phyloP scores from a whole-genome alignment of 495 filamentous ascomycete species.

The Terfezia claveryi region DNA sequence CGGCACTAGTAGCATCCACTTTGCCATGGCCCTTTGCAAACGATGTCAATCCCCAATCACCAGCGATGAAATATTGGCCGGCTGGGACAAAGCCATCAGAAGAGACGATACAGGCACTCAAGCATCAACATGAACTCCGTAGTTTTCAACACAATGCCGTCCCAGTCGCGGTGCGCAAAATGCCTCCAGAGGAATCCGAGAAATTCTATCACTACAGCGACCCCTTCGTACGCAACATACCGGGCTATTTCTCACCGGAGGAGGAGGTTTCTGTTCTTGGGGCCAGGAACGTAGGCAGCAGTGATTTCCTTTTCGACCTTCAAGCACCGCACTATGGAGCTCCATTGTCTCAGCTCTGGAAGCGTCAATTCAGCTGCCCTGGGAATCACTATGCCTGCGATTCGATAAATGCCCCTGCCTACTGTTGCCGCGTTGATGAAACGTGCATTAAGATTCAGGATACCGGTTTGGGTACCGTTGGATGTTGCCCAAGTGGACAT shows the following conservation, averaged over 20 bases:
- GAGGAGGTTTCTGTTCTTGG: not conserved
- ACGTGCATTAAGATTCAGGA: slow-evolving; percentile 52
- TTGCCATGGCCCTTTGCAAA: no score
- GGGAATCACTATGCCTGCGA: not conserved
- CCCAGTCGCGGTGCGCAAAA: not conserved
- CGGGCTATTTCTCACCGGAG: not conserved
- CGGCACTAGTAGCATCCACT: no score
- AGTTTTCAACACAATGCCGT: not conserved
- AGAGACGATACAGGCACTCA: not conserved
- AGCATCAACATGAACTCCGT: not conserved
- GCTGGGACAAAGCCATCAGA: not conserved
- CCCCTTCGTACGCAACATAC: no score
- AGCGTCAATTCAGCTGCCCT: not conserved
- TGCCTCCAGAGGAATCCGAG: not conserved
- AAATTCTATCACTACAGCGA: not conserved
- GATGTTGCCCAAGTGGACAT: slow-evolving; percentile 59
- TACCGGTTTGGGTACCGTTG: slow-evolving; percentile 52
- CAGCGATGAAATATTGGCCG: not conserved
- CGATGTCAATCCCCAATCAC: not conserved
- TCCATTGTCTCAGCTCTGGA: not conserved
- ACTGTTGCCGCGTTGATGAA: slow-evolving; percentile 47
- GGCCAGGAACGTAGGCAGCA: not conserved
- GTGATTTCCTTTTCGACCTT: not conserved
- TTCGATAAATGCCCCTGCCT: not conserved
- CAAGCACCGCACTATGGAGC: not conserved